Evolutionary conservation across 2,329 filamentous ascomycete species (phyloP).

Genomic region (Zelopaecilomyces penicillatus): DNA sequence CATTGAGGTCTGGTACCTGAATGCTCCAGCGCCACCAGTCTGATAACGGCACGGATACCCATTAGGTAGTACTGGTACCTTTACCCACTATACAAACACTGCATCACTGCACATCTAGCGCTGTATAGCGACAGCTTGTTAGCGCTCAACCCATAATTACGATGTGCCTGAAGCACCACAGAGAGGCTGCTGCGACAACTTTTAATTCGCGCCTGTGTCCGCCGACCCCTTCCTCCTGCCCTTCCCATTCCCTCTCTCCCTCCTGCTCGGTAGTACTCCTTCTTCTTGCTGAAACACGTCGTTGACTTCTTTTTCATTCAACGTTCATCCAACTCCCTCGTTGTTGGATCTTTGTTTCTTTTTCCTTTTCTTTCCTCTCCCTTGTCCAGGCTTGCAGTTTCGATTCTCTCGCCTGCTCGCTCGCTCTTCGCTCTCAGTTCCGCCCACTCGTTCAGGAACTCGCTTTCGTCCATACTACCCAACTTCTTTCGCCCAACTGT

Average conservation of each 20-base stretch:
- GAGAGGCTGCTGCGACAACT: too few relatives aligned
- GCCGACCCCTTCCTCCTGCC: background rate
- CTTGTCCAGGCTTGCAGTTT: constrained; percentile 4
- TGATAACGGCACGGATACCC: too few relatives aligned
- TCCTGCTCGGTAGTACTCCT: constrained; percentile 6
- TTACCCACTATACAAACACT: background rate
- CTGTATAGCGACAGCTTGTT: background rate
- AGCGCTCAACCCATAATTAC: background rate
- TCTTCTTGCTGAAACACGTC: background rate
- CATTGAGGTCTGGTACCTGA: too few relatives aligned
- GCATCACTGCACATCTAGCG: background rate
- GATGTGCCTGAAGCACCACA: background rate
- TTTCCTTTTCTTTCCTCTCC: constrained; percentile 9
- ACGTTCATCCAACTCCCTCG: constrained; percentile 25
- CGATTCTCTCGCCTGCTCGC: constrained; percentile 5
- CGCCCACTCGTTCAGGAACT: constrained; percentile 3
- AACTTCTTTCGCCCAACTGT: background rate
- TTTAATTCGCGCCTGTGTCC: too few relatives aligned
- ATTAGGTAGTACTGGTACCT: background rate
- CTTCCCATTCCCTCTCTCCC: constrained; percentile 11
- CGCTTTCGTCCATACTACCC: constrained; percentile 5
- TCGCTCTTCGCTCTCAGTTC: constrained; percentile 1
- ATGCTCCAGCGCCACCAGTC: too few relatives aligned
- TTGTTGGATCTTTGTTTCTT: constrained; percentile 23
- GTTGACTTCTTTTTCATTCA: constrained; percentile 17